Evolutionary conservation across 768 basidiomycete genomes (phyloP).

Genomic region (Rubroboletus satanas): DNA sequence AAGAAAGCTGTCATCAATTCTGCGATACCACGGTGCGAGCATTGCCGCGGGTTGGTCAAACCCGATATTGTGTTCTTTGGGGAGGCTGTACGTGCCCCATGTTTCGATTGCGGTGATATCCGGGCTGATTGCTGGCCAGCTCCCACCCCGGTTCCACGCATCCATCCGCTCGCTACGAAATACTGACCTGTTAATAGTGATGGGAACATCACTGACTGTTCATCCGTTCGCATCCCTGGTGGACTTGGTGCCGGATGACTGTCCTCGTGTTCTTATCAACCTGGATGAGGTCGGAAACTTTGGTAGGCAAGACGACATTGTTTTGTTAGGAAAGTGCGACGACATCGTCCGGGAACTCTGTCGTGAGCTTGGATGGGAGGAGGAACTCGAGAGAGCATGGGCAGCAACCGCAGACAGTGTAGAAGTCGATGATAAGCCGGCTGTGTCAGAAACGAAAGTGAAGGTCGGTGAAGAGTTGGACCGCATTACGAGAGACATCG

Average conservation of each 20-base stretch:
- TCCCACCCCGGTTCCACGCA: constrained; percentile 66
- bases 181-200: constrained; percentile 87
- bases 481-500: constrained; percentile 22
- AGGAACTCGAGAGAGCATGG: constrained; percentile 57
- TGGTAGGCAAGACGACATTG: constrained; percentile 53
- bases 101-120: neutral
- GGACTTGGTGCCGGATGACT: constrained; percentile 45
- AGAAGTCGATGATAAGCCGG: constrained; percentile 12
- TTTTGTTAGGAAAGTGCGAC: constrained; percentile 71
- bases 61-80: constrained; percentile 97
- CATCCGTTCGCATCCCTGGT: constrained; percentile 85
- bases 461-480: constrained; percentile 25
- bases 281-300: constrained; percentile 76
- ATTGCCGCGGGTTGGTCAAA: constrained; percentile 74
- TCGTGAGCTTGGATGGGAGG: constrained; percentile 69
- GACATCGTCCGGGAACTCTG: constrained; percentile 59
- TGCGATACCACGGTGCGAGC: constrained; percentile 56
- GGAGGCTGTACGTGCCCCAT: constrained; percentile 51
- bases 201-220: constrained; percentile 87
- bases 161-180: constrained; percentile 48
- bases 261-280: constrained; percentile 88
- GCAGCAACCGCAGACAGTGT: constrained; percentile 40
- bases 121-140: constrained; percentile 37
- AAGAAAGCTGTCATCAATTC: constrained; percentile 56
- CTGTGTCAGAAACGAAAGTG: constrained; percentile 2